These are phyloP conservation scores for Petunia axillaris DNA, from an alignment of 257 asterid species.

Conservation along the genomic window DNA sequence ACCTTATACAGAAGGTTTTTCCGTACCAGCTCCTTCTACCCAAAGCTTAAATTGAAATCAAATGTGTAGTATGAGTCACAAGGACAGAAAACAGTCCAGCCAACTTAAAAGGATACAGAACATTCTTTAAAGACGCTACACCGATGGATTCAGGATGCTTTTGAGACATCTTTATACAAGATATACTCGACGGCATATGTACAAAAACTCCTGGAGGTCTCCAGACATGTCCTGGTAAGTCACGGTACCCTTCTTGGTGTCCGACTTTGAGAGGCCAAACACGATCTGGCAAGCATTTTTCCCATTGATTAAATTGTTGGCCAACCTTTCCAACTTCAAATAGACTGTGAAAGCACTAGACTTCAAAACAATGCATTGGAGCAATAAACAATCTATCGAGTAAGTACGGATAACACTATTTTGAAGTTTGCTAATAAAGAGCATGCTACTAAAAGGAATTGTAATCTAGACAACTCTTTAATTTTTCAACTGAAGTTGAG, in stretches of 20 bases:
- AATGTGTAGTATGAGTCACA: background rate
- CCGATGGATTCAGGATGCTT: conserved; percentile 41
- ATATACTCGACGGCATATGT: conserved; percentile 61
- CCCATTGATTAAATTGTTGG: conserved; percentile 44
- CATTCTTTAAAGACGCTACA: conserved; percentile 41
- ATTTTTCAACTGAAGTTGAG: too few species aligned
- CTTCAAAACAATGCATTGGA: conserved; percentile 37
- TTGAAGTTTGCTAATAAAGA: background rate
- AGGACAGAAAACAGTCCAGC: background rate
- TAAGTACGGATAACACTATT: background rate
- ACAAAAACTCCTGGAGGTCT: conserved; percentile 41
- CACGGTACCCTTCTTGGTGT: conserved; percentile 40
- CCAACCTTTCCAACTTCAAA: conserved; percentile 53
- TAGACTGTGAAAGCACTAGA: conserved; percentile 48
- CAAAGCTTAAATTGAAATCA: background rate
- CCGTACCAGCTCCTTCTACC: too few species aligned
- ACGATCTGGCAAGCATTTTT: conserved; percentile 40
- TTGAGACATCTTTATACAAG: conserved; percentile 61
- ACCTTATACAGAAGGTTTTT: too few species aligned
- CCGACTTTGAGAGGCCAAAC: conserved; percentile 59
- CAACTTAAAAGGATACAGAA: conserved; percentile 72
- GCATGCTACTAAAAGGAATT: background rate
- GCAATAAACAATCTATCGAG: conserved; percentile 13
- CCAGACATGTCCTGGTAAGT: conserved; percentile 46
- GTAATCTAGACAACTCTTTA: too few species aligned